Evolutionary conservation across 805 yeast genomes (phyloP).

Genomic region (Kodamaea jinghongensis): DNA sequence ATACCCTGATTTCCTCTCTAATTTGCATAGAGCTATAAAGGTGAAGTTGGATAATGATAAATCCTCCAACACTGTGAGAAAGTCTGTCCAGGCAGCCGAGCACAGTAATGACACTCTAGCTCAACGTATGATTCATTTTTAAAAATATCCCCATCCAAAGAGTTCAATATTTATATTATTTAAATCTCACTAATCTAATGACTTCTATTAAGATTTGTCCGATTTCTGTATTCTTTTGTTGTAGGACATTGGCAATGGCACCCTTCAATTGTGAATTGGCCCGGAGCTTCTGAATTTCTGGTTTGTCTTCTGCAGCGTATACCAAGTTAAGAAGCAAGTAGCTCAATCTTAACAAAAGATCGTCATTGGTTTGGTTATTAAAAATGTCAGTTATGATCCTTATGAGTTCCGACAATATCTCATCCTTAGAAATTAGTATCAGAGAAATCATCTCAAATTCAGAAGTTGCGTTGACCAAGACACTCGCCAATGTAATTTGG

Average conservation of each 20-base stretch:
- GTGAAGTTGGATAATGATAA: slow-evolving; percentile 50
- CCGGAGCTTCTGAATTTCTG: slow-evolving; percentile 1
- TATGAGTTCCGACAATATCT: slow-evolving; percentile 17
- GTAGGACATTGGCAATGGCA: slow-evolving; percentile 8
- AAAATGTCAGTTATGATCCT: slow-evolving; percentile 22
- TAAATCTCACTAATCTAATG: slow-evolving; percentile 11
- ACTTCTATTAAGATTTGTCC: slow-evolving; percentile 16
- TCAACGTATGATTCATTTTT: slow-evolving; percentile 39
- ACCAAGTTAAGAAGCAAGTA: slow-evolving; percentile 22
- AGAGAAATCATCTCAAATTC: slow-evolving; percentile 36
- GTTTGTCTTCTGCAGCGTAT: slow-evolving; percentile 10
- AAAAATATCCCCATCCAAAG: slow-evolving; percentile 2
- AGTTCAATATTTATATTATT: too few relatives aligned
- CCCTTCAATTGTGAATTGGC: slow-evolving; percentile 8
- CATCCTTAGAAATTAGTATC: slow-evolving; percentile 18
- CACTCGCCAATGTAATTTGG: slow-evolving; percentile 33
- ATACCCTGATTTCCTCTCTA: slow-evolving; percentile 64
- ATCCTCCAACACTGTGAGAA: slow-evolving; percentile 26
- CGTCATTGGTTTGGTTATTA: slow-evolving; percentile 19
- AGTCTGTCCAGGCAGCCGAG: slow-evolving; percentile 26
- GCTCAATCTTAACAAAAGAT: slow-evolving; percentile 27
- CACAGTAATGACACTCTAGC: slow-evolving; percentile 34
- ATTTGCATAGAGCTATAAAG: slow-evolving; percentile 62
- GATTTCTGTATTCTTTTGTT: slow-evolving; percentile 11
- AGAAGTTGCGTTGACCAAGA: slow-evolving; percentile 40